Conservation (phyloP, 257 asterid genomes). For the Lantana camara region DNA sequence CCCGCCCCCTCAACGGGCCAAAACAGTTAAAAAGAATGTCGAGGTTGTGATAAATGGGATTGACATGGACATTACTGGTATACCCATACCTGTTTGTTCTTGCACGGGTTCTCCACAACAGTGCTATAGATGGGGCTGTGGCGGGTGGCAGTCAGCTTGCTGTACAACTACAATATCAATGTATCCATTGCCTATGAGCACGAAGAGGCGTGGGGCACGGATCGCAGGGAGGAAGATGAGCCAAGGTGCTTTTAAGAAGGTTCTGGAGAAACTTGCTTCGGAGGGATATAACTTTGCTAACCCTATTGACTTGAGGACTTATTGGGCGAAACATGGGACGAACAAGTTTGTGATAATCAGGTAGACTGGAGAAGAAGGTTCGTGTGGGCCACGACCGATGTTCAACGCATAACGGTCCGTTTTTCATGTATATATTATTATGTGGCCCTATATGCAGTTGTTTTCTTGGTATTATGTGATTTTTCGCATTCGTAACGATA, state of each 20-base stretch:
- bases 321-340: constrained; percentile 99
- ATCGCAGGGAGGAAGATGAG: constrained; percentile 99
- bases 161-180: constrained; percentile 88
- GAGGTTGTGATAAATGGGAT: constrained; percentile 84
- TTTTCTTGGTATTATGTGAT: constrained; percentile 39
- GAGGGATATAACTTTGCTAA: constrained; percentile 76
- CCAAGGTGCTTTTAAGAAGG: constrained; percentile 96
- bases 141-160: constrained; percentile 99
- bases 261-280: constrained; percentile 77
- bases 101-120: constrained; percentile 96
- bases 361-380: constrained; percentile 37
- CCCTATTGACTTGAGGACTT: constrained; percentile 87
- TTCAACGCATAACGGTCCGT: constrained; percentile 40
- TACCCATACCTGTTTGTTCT: constrained; percentile 92
- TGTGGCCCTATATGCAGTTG: constrained; percentile 51
- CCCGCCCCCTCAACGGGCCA: constrained; percentile 59
- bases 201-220: constrained; percentile 91
- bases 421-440: constrained; percentile 62
- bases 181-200: constrained; percentile 97
- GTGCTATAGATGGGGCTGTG: constrained; percentile 97
- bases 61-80: constrained; percentile 83
- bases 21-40: constrained; percentile 68
- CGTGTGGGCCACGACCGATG: constrained; percentile 21
- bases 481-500: constrained; percentile 34
- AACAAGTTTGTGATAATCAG: constrained; percentile 95